Base-by-base conservation (phyloP, 352 stramenopile species). In the Pythium pectinolyticum region DNA sequence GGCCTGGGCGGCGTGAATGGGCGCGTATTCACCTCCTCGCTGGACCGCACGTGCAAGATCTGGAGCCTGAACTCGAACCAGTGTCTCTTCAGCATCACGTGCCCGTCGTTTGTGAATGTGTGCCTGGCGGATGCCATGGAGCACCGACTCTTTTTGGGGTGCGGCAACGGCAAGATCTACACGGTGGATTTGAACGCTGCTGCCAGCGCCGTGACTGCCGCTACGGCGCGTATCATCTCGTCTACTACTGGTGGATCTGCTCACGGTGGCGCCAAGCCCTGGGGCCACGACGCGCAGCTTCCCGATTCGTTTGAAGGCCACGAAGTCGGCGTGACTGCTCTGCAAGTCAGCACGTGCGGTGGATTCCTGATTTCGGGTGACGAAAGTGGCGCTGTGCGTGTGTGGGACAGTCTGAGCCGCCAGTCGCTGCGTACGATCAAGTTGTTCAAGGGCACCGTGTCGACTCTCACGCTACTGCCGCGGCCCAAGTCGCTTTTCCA, bases 41-140 rank as follows among this genome's bases (percentile, higher is more conserved):
- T 92, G 27, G 84, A 92, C 51, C 81, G 82, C 9, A 92, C 81
- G 20, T 86, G 77, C 74, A 92, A 92, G 63, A 84, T 92, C 40
- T 92, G 82, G 81, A 75, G 71, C 22, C 53, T 92, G 9, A 66
- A 57, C 50, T 82, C 78, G 19, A 67, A 67, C 12, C 72, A 88
- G 53, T 86, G 75, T 37, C 63, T 92, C 19, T 86, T 82, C 67
- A 89, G 72, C 50, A 70, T 89, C 20, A 88, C 84, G 40, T 90
- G 77, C 30, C 76, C 81, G 41, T 89, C 84, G 46, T 89, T 81
- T 58, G 67, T 89, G n/a, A 90, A 84, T 49, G 71, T 68, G 0
- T 88, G 76, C 48, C 61, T 81, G 34, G 67, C 76, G 14, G 84
- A 92, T 56, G 57, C 75, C 2, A 79, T 88, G 69, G 84, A 92